Evolutionary conservation across 768 basidiomycete species (phyloP).

Genomic region (Chalciporus chontae): DNA sequence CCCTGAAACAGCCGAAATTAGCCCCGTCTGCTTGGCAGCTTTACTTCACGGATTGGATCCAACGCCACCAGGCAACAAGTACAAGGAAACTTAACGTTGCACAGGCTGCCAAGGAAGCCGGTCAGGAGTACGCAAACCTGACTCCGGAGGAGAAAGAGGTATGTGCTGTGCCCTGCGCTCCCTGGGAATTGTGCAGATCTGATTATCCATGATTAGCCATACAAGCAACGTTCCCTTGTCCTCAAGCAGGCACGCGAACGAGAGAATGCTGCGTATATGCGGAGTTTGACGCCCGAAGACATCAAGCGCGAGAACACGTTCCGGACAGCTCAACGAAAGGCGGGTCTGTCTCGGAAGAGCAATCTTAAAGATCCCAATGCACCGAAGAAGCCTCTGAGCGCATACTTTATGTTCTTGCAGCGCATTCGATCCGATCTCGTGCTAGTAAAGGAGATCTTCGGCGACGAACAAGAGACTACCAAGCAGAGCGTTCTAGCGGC

Average conservation of each 20-base stretch:
- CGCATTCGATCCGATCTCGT: slow-evolving; percentile 76
- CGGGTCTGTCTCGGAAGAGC: slow-evolving; percentile 87
- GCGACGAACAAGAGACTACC: slow-evolving; percentile 88
- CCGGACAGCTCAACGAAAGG: slow-evolving; percentile 88
- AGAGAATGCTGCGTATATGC: slow-evolving; percentile 81
- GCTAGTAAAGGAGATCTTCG: slow-evolving; percentile 79
- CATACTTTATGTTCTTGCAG: slow-evolving; percentile 94
- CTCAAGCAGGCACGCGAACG: slow-evolving; percentile 84
- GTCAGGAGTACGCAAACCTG: slow-evolving; percentile 81
- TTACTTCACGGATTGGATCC: slow-evolving; percentile 95
- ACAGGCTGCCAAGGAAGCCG: slow-evolving; percentile 92
- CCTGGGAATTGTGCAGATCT: slow-evolving; percentile 22
- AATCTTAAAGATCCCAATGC: slow-evolving; percentile 98
- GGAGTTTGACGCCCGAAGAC: slow-evolving; percentile 86
- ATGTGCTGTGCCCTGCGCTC: slow-evolving; percentile 27
- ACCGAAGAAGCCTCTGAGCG: slow-evolving; percentile 91
- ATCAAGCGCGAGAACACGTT: slow-evolving; percentile 92
- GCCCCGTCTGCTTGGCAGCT: slow-evolving; percentile 96
- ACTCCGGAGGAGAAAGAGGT: slow-evolving; percentile 83
- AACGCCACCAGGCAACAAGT: slow-evolving; percentile 74
- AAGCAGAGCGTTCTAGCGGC: slow-evolving; percentile 93
- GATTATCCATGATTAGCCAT: slow-evolving; percentile 52
- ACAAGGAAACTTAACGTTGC: slow-evolving; percentile 90
- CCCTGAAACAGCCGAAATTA: slow-evolving; percentile 83
- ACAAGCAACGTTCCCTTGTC: slow-evolving; percentile 77